Evolutionary conservation across 495 filamentous ascomycete species (phyloP), one percentile per base, ranked within the genome.

Genomic region (Hypoxylon fragiforme): DNA sequence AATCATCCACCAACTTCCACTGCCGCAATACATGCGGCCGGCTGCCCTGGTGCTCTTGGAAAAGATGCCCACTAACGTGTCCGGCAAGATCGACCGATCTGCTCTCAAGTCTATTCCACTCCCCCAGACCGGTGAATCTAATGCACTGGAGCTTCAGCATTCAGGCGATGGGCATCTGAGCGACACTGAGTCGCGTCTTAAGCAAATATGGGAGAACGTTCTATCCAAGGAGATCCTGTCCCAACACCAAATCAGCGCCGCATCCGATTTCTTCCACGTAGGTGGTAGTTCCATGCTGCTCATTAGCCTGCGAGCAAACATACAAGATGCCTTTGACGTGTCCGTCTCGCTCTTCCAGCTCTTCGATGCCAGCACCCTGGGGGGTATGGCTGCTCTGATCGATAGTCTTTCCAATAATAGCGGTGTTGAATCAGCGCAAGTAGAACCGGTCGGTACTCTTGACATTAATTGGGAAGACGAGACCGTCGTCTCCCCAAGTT

Each of bases 231-330:
- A n/a, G 6, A 45, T 44, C 21, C 30, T 51, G 75, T 78, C 28
- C 63, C 60, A 0, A 64, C 75, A n/a, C 54, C 75, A 20, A 6
- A 37, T 24, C 3, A 42, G 66, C 18, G 77, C 26, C 3, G 6
- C 2, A 3, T 3, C 67, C 0, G 62, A 69, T 39, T 73, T 73
- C 42, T 73, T 73, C 64, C 42, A 58, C 32, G 43, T 67, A 14
- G 73, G 71, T 7, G 73, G 73, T 2, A 70, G 59, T 39, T 75
- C 71, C 0, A 24, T 73, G 7, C 38, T 66, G 4, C 36, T 70
- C 1, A 42, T 75, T 35, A 44, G 45, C 1, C 57, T 75, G 3
- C 71, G 50, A 42, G 42, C 19, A 4, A n/a, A 28, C 13, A 44
- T 66, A 16, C 41, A 39, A 16, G 34, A 52, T 7, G 3, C 13